Evolutionary conservation across 2,329 filamentous ascomycete species (phyloP), one percentile per base, ranked within the genome.

Genomic region (Trichoderma breve): DNA sequence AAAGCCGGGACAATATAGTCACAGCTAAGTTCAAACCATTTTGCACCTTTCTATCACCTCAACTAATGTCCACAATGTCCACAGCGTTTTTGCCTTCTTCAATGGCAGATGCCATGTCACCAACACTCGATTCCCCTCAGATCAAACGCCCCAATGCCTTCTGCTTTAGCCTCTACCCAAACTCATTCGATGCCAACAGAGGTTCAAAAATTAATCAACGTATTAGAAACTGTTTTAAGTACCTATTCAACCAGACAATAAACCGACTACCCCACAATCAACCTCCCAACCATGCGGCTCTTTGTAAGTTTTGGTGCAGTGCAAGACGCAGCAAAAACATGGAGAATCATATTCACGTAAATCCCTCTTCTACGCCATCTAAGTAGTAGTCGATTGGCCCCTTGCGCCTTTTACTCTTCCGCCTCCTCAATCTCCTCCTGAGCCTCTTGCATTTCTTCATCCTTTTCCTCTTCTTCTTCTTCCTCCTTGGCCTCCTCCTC

Each of bases 331-430:
- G 61, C 72, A 73, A 73, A 73, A 60, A 72, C 74, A 73, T 57
- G 73, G 74, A 76, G 73, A 63, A 70, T 74, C 73, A 68, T 73
- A 73, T 73, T 74, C 68, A 74, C 72, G 72, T 71, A 73, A 73
- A 24, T 43, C 57, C 69, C 70, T 64, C 71, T 63, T 74, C 69
- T 74, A 73, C 73, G 73, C 75, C 69, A 70, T 74, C 71, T 72
- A 72, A 61, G 53, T 58, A 63, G 18, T 53, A 60, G 58, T 58
- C 62, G 53, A 53, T 53, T 26, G 36, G n/a, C 30, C 39, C 70
- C 71, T 21, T 74, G 76, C 30, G 74, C 77, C 24, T 73, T 76
- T 65, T 77, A 75, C n/a, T 75, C 76, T 58, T 77, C 74, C 21
- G 74, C 75, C 9, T 77, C 75, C 39, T 61, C 57, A 34, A 28